phyloP scores from a whole-genome alignment of 257 asterid genomes.

The Solanum etuberosum region DNA sequence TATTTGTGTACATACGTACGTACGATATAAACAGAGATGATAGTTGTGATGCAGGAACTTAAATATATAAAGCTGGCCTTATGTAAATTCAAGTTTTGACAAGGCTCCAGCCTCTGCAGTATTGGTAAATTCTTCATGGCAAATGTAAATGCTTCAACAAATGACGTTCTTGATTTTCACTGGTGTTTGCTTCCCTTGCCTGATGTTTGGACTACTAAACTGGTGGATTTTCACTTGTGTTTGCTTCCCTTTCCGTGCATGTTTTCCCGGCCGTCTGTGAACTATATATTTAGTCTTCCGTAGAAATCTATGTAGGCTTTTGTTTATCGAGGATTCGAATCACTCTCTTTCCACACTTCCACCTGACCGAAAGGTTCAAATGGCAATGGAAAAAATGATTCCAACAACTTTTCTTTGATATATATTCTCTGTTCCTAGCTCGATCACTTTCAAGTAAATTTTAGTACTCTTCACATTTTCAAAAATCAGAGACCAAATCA shows the following conservation, averaged over 20 bases:
- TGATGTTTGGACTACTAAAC: background rate
- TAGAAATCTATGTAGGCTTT: background rate
- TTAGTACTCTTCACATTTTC: no score
- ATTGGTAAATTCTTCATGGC: background rate
- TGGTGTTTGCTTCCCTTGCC: background rate
- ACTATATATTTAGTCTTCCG: no score
- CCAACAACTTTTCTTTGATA: no score
- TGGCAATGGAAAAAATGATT: no score
- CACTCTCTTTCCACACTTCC: background rate
- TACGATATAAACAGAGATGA: conserved; percentile 19
- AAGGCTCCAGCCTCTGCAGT: background rate
- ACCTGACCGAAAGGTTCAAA: no score
- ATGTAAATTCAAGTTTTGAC: conserved; percentile 42
- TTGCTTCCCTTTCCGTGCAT: background rate
- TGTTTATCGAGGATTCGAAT: background rate
- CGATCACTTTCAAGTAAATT: no score
- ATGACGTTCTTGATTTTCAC: background rate
- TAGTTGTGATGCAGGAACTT: conserved; percentile 28
- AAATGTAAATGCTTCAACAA: background rate
- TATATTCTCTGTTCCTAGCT: no score
- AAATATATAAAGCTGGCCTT: conserved; percentile 7
- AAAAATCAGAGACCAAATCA: no score
- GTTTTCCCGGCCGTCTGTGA: background rate
- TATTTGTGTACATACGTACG: conserved; percentile 28
- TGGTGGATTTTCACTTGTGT: background rate